Conservation (phyloP, 257 asterid species). For the Rauvolfia tetraphylla region DNA sequence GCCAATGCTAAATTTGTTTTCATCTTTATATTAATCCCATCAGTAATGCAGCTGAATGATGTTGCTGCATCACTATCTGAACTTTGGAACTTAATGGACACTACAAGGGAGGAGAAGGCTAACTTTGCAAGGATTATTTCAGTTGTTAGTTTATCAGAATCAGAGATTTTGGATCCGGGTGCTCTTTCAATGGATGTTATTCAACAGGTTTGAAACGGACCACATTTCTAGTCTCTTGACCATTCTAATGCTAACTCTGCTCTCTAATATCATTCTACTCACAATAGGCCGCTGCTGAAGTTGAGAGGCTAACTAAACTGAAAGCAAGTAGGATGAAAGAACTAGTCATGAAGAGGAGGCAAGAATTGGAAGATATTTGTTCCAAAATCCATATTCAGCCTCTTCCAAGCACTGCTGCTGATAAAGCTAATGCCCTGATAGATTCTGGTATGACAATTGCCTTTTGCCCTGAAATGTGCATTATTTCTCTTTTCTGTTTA, state of each 20-base stretch:
- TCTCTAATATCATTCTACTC: constrained; percentile 11
- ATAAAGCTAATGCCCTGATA: constrained; percentile 81
- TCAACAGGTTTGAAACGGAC: constrained; percentile 56
- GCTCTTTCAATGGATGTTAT: constrained; percentile 64
- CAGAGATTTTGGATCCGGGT: constrained; percentile 60
- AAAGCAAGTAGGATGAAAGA: constrained; percentile 95
- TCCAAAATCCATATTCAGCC: constrained; percentile 66
- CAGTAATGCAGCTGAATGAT: constrained; percentile 69
- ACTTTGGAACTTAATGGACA: constrained; percentile 92
- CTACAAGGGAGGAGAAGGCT: constrained; percentile 54
- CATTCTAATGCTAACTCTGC: neutral
- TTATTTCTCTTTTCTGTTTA: neutral
- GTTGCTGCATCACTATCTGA: constrained; percentile 61
- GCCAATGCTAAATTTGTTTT: neutral
- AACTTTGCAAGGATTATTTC: constrained; percentile 54
- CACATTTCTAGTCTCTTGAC: constrained; percentile 7
- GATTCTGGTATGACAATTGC: constrained; percentile 62
- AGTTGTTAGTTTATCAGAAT: constrained; percentile 52
- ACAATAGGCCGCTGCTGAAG: constrained; percentile 47
- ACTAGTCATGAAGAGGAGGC: constrained; percentile 76
- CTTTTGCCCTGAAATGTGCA: neutral
- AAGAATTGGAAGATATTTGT: constrained; percentile 84
- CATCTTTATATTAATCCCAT: constrained; percentile 22
- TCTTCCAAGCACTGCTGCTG: constrained; percentile 81
- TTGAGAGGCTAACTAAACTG: constrained; percentile 75